Evolutionary conservation across 371 early-diverging fungal species (phyloP), one percentile per base, ranked within the genome.

Genomic region (Conidiobolus incongruus): DNA sequence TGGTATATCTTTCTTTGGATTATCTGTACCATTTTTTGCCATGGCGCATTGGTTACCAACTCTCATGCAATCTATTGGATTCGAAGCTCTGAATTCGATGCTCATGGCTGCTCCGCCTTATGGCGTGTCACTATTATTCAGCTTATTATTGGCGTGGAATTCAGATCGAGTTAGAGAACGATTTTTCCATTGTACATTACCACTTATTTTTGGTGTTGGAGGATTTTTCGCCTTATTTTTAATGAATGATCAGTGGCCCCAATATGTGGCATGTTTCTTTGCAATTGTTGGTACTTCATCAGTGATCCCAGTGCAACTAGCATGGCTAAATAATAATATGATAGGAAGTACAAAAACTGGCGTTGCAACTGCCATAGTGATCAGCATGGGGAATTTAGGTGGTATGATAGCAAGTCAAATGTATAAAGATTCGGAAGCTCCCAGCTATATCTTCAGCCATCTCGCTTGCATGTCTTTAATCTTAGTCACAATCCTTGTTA

Each of bases 291-390:
- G 72, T 23, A 67, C 68, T 16, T 71, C 70, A 45, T 39, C 63
- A 8, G 57, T 63, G n/a, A 54, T 64, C 16, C 72, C 76, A 12
- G 53, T 70, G 29, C 67, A 67, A 63, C 48, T 75, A 11, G 55
- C 62, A 0, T 75, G 72, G 72, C 65, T 70, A 47, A 60, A 67
- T 2, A 66, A 61, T 49, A 72, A 71, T 33, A 59, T 71, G 34
- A 68, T 65, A 46, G 76, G 76, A 0, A 67, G 68, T 42, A 70
- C 70, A 19, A 75, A 75, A 53, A 61, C 69, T 35, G 72, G 65
- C 52, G 65, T 64, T 31, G 71, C 65, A 0, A 59, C 62, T 8
- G 75, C 72, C 6, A 55, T 67, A 30, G 65, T 69, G 29, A 65
- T 72, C 38, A 60, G 65, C 1, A 58, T 72, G 38, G 77, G 78